Evolutionary conservation across 257 asterid genomes (phyloP).

Genomic region (Ehretia macrophylla): DNA sequence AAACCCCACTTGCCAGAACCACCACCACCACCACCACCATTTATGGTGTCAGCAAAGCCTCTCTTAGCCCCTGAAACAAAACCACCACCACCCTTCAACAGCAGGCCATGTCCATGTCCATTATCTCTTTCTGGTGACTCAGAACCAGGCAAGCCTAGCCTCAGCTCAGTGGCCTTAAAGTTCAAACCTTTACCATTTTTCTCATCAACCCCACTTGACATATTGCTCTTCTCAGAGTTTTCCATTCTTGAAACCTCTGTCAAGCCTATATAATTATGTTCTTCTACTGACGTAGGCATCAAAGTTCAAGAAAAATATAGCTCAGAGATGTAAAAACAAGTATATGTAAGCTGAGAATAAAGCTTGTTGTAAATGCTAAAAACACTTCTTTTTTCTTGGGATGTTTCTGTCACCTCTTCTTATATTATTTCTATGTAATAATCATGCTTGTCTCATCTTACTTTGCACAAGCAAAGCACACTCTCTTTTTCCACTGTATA

Average conservation of each 20-base stretch:
- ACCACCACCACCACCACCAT: constrained; percentile 1
- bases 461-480: not conserved
- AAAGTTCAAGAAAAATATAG: constrained; percentile 2
- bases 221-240: constrained; percentile 24
- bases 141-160: constrained; percentile 42
- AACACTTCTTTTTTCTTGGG: constrained; percentile 6
- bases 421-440: constrained; percentile 18
- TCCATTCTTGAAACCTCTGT: constrained; percentile 28
- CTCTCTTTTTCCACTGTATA: constrained; percentile 3
- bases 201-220: constrained; percentile 17
- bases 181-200: constrained; percentile 31
- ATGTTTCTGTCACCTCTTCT: constrained; percentile 4
- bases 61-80: constrained; percentile 40
- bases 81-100: constrained; percentile 11
- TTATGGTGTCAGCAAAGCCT: constrained; percentile 36
- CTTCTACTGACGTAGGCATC: constrained; percentile 25
- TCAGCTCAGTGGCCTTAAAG: constrained; percentile 45
- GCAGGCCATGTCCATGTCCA: constrained; percentile 12
- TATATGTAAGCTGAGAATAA: not conserved
- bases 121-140: constrained; percentile 31
- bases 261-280: constrained; percentile 39
- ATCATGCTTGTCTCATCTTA: constrained; percentile 6
- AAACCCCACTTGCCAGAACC: constrained; percentile 39
- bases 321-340: constrained; percentile 2
- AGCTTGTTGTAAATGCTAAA: not conserved